Evolutionary conservation across 2,329 filamentous ascomycete species (phyloP), one percentile per base, ranked within the genome.

Genomic region (Fusarium sp.): DNA sequence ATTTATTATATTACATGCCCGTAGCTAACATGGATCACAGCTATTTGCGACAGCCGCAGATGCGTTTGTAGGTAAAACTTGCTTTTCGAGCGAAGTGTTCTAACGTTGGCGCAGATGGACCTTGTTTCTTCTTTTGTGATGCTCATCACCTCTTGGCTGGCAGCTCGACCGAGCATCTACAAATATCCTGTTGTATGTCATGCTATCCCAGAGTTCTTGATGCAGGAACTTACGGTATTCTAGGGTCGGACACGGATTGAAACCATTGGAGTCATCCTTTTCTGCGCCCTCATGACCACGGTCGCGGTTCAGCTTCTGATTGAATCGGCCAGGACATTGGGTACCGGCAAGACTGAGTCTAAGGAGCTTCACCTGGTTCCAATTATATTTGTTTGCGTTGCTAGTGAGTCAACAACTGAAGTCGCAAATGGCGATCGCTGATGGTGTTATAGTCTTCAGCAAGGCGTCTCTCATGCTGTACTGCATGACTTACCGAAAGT

Each of bases 101-200:
- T 58, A 28, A 58, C 42, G 12, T 9, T 8, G 8, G 12, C 8
- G 2, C 13, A 58, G 56, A 58, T 58, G 42, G 56, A 58, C 6
- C 56, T 58, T 30, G 56, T 58, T 15, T 58, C 42, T 3, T 58
- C 56, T 13, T 58, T 58, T 24, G 42, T 58, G 8, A 58, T 58
- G 56, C 42, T 58, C 4, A 58, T 58, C 18, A 58, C 56, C 3
- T 58, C 56, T 9, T 38, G 56, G 56, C 42, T 58, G 1, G 56
- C 56, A 9, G 56, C 56, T n/a, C 42, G 56, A n/a, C 42, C 56
- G 4, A 58, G 56, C 20, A 50, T 58, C 32, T 58, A 58, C 32
- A 58, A 58, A 26, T 58, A 58, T 5, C 56, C 56, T n/a, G 56
- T 58, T 18, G 56, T 58, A 48, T 18, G 55, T n/a, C 18, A 22